phyloP scores from a whole-genome alignment of 2,329 filamentous ascomycete species.

The Pyrenophora tritici-repentis region DNA sequence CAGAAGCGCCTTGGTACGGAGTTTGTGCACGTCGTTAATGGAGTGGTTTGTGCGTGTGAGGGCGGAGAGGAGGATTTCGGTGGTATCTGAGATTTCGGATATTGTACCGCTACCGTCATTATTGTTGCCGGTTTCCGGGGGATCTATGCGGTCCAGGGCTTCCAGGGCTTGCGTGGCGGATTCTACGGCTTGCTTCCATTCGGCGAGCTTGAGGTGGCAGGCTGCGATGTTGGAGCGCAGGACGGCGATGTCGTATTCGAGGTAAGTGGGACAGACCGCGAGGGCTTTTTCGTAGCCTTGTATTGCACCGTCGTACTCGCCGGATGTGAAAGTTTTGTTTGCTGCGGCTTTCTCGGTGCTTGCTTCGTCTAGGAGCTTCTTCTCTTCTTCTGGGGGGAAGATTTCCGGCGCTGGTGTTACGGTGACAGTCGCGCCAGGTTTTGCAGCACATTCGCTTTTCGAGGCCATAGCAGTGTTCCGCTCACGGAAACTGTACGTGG shows the following conservation, averaged over 20 bases:
- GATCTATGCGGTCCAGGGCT: slow-evolving; percentile 67
- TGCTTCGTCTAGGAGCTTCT: slow-evolving; percentile 69
- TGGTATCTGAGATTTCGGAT: slow-evolving; percentile 61
- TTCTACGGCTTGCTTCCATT: slow-evolving; percentile 83
- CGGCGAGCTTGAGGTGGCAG: slow-evolving; percentile 80
- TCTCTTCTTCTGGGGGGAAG: slow-evolving; percentile 42
- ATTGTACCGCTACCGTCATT: slow-evolving; percentile 59
- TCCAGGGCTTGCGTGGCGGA: slow-evolving; percentile 75
- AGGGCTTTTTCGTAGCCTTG: slow-evolving; percentile 82
- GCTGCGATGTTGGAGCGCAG: slow-evolving; percentile 87
- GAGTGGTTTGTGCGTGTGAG: slow-evolving; percentile 36
- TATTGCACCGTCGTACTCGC: slow-evolving; percentile 77
- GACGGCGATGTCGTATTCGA: slow-evolving; percentile 86
- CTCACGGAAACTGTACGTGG: too few species aligned
- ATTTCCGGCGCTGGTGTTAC: slow-evolving; percentile 25
- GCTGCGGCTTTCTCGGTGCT: slow-evolving; percentile 74
- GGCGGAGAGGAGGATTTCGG: slow-evolving; percentile 39
- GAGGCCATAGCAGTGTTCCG: slow-evolving; percentile 10
- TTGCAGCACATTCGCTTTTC: slow-evolving; percentile 3
- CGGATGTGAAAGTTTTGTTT: slow-evolving; percentile 76
- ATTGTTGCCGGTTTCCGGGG: slow-evolving; percentile 54
- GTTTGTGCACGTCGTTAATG: slow-evolving; percentile 70
- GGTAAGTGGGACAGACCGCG: slow-evolving; percentile 76
- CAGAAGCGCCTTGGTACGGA: slow-evolving; percentile 82
- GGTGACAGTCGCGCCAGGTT: slow-evolving; percentile 8